Evolutionary conservation across 2,329 filamentous ascomycete species (phyloP).

Genomic region (Hypoxylon rubiginosum): DNA sequence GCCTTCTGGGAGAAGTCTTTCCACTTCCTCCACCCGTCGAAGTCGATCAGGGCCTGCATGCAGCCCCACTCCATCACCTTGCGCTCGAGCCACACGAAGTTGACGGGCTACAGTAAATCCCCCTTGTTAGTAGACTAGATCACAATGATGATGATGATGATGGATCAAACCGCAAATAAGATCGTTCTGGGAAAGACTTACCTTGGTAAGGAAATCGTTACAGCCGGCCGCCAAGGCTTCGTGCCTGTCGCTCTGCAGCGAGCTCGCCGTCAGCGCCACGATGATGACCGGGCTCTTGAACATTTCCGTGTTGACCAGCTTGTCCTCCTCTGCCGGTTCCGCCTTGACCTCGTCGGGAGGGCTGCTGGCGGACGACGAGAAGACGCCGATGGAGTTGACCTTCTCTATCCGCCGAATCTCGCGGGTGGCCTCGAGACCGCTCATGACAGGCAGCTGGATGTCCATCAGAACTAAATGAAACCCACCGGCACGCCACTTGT

Average conservation of each 20-base stretch:
- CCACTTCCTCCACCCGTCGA: slow-evolving; percentile 98
- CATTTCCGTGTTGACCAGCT: slow-evolving; percentile 74
- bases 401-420: slow-evolving; percentile 92
- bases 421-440: slow-evolving; percentile 91
- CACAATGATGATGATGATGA: background rate
- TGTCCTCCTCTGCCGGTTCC: slow-evolving; percentile 74
- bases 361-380: slow-evolving; percentile 76
- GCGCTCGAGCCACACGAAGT: slow-evolving; percentile 95
- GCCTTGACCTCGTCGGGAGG: slow-evolving; percentile 62
- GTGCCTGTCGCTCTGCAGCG: slow-evolving; percentile 93
- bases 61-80: slow-evolving; percentile 99
- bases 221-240: slow-evolving; percentile 95
- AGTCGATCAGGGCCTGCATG: slow-evolving; percentile 99
- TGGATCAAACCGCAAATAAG: background rate
- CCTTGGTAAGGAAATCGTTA: slow-evolving; percentile 98
- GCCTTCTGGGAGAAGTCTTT: slow-evolving; percentile 78
- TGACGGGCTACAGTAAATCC: slow-evolving; percentile 77
- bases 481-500: slow-evolving; percentile 91
- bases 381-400: slow-evolving; percentile 92
- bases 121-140: slow-evolving; percentile 43
- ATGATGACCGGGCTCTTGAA: slow-evolving; percentile 99
- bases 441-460: slow-evolving; percentile 97
- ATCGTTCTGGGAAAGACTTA: slow-evolving; percentile 57
- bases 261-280: slow-evolving; percentile 94
- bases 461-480: slow-evolving; percentile 99